These are phyloP conservation scores for Ophiostoma quercus DNA, from an alignment of 2,329 filamentous ascomycete species.

Conservation along the genomic window DNA sequence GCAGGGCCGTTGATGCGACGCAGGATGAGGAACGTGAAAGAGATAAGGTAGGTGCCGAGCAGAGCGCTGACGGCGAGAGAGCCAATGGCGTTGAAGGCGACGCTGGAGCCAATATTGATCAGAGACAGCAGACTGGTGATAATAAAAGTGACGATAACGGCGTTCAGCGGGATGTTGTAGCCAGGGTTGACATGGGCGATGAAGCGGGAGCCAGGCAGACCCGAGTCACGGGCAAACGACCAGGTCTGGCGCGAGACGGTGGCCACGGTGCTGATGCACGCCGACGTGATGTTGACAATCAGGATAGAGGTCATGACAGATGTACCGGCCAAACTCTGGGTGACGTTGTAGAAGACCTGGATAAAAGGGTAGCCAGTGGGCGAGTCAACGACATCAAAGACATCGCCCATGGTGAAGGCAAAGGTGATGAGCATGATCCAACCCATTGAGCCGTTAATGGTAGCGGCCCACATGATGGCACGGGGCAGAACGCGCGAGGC, in stretches of 20 bases:
- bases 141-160: constrained; percentile 45
- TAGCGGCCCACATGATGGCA: constrained; percentile 36
- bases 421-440: constrained; percentile 39
- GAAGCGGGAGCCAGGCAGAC: constrained; percentile 42
- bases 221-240: constrained; percentile 42
- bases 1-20: constrained; percentile 38
- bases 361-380: constrained; percentile 54
- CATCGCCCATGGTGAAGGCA: constrained; percentile 36
- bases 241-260: constrained; percentile 54
- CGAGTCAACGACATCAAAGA: constrained; percentile 30
- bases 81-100: constrained; percentile 50
- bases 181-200: constrained; percentile 35
- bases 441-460: constrained; percentile 36
- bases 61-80: constrained; percentile 47
- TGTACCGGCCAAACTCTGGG: constrained; percentile 44
- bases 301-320: constrained; percentile 48
- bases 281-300: constrained; percentile 44
- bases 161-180: constrained; percentile 39
- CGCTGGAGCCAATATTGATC: constrained; percentile 48
- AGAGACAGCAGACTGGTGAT: constrained; percentile 42
- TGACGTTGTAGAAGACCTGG: constrained; percentile 50
- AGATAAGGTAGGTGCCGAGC: constrained; percentile 49
- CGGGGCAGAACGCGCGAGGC: constrained; percentile 35
- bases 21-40: constrained; percentile 42
- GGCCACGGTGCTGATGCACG: constrained; percentile 50